Evolutionary conservation across 2,329 filamentous ascomycete species (phyloP).

Genomic region (Cladorrhinum sp.): DNA sequence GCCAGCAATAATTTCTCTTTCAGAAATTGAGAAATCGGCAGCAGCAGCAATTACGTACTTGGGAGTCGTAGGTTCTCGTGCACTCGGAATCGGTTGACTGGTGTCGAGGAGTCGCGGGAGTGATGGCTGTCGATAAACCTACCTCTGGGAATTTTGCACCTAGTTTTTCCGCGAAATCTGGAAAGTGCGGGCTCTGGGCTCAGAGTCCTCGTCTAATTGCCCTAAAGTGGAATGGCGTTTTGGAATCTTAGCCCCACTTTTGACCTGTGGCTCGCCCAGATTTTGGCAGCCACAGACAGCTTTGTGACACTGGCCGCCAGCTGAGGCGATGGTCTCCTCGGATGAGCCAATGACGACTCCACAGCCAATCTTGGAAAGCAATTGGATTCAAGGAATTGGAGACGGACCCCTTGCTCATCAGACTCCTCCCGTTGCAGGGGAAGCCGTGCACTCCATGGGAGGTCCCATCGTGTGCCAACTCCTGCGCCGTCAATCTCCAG

Average conservation of each 20-base stretch:
- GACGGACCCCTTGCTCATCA: conserved; percentile 21
- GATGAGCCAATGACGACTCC: conserved; percentile 14
- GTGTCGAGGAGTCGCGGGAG: conserved; percentile 27
- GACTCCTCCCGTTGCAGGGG: conserved; percentile 16
- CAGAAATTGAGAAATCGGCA: conserved; percentile 10
- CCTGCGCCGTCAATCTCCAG: conserved; percentile 10
- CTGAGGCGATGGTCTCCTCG: conserved; percentile 6
- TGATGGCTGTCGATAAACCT: conserved; percentile 27
- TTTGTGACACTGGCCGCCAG: conserved; percentile 16
- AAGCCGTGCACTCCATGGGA: conserved; percentile 9
- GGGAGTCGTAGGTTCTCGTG: conserved; percentile 35
- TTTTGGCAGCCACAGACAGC: background rate
- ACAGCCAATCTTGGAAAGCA: conserved; percentile 10
- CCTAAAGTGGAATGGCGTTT: conserved; percentile 24
- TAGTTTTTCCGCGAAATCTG: conserved; percentile 28
- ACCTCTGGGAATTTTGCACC: conserved; percentile 28
- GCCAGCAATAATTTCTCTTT: conserved; percentile 1
- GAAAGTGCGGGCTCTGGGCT: conserved; percentile 29
- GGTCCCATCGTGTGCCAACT: conserved; percentile 14
- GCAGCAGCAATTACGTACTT: conserved; percentile 27
- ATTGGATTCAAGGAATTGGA: conserved; percentile 8
- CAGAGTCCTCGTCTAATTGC: conserved; percentile 25
- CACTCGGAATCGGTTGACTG: conserved; percentile 26
- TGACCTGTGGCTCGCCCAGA: conserved; percentile 7
- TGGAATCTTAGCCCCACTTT: background rate